These are phyloP conservation scores for Schoenoplectus tabernaemontani DNA, from an alignment of 202 grass and related monocot genomes.

Conservation along the genomic window DNA sequence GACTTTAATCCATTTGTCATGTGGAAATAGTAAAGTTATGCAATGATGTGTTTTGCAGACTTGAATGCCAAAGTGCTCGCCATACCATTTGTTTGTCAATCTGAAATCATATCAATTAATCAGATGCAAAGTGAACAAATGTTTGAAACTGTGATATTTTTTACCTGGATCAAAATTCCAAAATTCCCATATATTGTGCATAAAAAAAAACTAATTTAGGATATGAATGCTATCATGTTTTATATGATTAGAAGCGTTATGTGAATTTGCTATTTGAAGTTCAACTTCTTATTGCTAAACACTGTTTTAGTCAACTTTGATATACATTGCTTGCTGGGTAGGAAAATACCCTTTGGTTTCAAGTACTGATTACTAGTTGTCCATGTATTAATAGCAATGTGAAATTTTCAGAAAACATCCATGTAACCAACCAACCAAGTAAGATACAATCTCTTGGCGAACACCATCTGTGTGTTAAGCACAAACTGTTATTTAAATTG, in stretches of 20 bases:
- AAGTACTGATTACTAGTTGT: background rate
- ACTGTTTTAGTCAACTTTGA: background rate
- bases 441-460: background rate
- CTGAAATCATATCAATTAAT: background rate
- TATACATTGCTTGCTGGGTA: background rate
- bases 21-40: background rate
- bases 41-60: background rate
- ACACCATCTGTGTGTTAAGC: background rate
- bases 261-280: background rate
- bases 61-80: background rate
- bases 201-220: background rate
- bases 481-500: background rate
- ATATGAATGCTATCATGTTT: background rate
- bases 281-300: too few species aligned
- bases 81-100: background rate
- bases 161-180: background rate
- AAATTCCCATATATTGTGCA: background rate
- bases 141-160: background rate
- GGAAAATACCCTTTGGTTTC: too few species aligned
- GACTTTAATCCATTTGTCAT: background rate
- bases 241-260: background rate
- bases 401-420: background rate
- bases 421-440: too few species aligned
- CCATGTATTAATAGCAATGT: background rate
- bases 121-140: background rate